Evolutionary conservation across 2,329 filamentous ascomycete genomes (phyloP).

Genomic region (Xylogone sp.): DNA sequence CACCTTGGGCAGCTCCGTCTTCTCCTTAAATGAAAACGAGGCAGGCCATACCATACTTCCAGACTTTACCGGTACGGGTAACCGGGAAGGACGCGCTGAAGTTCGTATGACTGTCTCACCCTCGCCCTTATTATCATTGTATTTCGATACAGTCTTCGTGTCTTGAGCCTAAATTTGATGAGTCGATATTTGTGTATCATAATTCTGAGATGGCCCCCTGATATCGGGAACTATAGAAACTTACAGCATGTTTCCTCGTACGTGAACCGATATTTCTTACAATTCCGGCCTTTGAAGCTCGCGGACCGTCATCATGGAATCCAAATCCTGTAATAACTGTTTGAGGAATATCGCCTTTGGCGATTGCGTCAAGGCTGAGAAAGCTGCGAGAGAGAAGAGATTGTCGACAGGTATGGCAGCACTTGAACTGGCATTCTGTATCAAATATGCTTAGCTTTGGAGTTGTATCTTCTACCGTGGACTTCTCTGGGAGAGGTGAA

Average conservation of each 20-base stretch:
- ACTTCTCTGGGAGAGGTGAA: not conserved
- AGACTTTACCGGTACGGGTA: no score
- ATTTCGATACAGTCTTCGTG: no score
- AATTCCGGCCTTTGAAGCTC: constrained; percentile 23
- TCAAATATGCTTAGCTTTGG: constrained; percentile 34
- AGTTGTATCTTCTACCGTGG: not conserved
- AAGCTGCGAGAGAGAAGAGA: constrained; percentile 39
- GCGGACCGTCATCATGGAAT: constrained; percentile 44
- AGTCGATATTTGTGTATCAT: no score
- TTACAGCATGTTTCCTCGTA: constrained; percentile 13
- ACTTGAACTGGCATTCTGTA: constrained; percentile 45
- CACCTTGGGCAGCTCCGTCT: no score
- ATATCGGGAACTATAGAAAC: no score
- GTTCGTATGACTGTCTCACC: no score
- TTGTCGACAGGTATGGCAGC: constrained; percentile 47
- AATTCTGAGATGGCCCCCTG: no score
- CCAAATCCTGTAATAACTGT: constrained; percentile 48
- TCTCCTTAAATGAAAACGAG: no score
- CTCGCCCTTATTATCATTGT: no score
- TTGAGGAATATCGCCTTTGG: constrained; percentile 45
- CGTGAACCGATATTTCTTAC: constrained; percentile 24
- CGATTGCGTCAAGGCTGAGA: constrained; percentile 46
- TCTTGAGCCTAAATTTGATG: no score
- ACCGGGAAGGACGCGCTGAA: no score
- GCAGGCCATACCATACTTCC: no score